Evolutionary conservation across 345 rosid species (phyloP), one percentile per base, ranked within the genome.

Genomic region (Trapa bicornis): DNA sequence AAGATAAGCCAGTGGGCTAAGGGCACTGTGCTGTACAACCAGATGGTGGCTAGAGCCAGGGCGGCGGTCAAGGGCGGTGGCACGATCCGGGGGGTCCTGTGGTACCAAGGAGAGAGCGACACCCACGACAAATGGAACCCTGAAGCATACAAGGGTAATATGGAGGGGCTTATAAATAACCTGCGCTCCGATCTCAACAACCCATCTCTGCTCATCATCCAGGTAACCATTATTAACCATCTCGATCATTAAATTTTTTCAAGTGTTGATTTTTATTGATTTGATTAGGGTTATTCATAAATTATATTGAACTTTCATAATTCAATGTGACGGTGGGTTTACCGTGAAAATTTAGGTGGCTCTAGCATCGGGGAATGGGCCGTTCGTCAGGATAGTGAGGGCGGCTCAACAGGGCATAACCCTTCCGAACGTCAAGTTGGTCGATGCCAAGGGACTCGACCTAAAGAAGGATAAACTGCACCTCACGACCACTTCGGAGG

Each of bases 91-190:
- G 72, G 72, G 1, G 61, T 81, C 72, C 70, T 82, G 64, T 81
- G 88, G 86, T 81, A 71, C 54, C 83, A 80, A 56, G 86, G 84
- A 10, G 82, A 84, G 78, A 80, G 88, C 50, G 85, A 78, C 68
- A 68, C 84, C 2, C 67, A 45, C 22, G 56, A 2, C 53, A 64
- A 29, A 16, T 65, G 48, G 14, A 84, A 81, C 52, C 82, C 85
- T 6, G 73, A 67, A 4, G 74, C 67, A 2, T 84, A 81, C 58
- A 63, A 64, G 73, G 67, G 47, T 41, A 81, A 74, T 17, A 74
- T 81, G 82, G 77, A 73, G 77, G 67, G 36, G 57, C 68, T 84
- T 17, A 65, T 81, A 1, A 6, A 37, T 2, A 72, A 84, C 68
- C 66, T 84, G 13, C 70, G 85, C 32, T 67, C 73, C 42, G 85